These are phyloP conservation scores for Rhizophora apiculata DNA, from an alignment of 345 rosid species.

Conservation along the genomic window DNA sequence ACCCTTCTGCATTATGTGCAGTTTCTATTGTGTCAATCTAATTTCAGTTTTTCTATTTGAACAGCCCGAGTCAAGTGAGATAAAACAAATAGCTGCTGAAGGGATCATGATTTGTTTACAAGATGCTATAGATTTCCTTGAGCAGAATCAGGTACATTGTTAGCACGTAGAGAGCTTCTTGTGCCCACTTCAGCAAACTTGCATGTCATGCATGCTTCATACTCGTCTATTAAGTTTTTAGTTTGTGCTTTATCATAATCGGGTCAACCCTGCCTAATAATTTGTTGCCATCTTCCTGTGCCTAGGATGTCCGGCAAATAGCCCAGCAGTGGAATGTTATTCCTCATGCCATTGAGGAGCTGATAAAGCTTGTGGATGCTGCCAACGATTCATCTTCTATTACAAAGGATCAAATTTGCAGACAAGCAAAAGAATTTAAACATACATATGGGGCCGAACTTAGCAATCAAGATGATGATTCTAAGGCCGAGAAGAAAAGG, in stretches of 20 bases:
- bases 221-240: no score
- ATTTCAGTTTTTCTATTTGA: constrained; percentile 17
- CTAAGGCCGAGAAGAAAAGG: constrained; percentile 20
- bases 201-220: no score
- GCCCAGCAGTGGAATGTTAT: constrained; percentile 81
- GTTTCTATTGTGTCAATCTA: constrained; percentile 4
- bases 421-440: constrained; percentile 55
- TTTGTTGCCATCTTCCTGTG: constrained; percentile 1
- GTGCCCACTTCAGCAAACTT: neutral
- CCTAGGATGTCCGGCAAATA: constrained; percentile 50
- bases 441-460: constrained; percentile 58
- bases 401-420: constrained; percentile 48
- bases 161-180: neutral
- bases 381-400: constrained; percentile 24
- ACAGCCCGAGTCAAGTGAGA: constrained; percentile 81
- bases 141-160: constrained; percentile 63
- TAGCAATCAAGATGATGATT: constrained; percentile 14
- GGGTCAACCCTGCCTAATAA: no score
- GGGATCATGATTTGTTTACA: constrained; percentile 89
- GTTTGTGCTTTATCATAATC: no score
- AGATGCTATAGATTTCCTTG: constrained; percentile 79
- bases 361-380: constrained; percentile 44
- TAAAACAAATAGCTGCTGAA: constrained; percentile 72
- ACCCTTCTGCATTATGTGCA: neutral
- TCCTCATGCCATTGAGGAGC: constrained; percentile 77